Evolutionary conservation across 2,329 filamentous ascomycete genomes (phyloP).

Genomic region (Tolypocladium inflatum): DNA sequence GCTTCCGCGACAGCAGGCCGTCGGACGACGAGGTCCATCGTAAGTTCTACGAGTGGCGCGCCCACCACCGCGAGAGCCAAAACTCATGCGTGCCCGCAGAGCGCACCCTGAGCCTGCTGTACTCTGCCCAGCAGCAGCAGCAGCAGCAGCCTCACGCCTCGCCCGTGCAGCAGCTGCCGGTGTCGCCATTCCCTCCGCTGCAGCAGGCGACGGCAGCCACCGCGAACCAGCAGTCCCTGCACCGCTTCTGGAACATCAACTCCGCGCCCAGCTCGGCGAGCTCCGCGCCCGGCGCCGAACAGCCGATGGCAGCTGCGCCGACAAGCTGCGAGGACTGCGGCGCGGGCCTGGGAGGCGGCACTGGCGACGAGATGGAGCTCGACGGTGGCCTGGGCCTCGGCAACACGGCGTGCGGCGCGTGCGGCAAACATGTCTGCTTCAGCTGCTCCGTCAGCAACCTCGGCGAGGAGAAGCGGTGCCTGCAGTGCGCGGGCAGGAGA

Average conservation of each 20-base stretch:
- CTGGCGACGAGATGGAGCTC: constrained; percentile 28
- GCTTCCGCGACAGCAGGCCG: constrained; percentile 48
- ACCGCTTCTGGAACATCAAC: constrained; percentile 52
- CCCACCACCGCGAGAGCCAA: constrained; percentile 6
- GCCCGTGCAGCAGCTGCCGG: neutral
- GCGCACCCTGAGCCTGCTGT: constrained; percentile 48
- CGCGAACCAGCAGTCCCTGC: constrained; percentile 30
- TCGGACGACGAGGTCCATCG: constrained; percentile 45
- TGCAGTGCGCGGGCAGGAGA: constrained; percentile 38
- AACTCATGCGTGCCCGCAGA: constrained; percentile 25
- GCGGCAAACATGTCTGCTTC: constrained; percentile 47
- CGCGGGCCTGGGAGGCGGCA: constrained; percentile 11
- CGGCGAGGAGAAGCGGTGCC: constrained; percentile 41
- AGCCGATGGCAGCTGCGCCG: constrained; percentile 9
- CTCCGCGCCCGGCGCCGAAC: constrained; percentile 11
- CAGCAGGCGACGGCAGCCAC: constrained; percentile 1
- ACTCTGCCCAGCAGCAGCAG: constrained; percentile 43
- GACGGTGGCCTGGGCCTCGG: constrained; percentile 17
- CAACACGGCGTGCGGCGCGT: constrained; percentile 34
- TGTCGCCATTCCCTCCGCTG: neutral
- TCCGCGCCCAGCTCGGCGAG: constrained; percentile 20
- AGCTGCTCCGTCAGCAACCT: constrained; percentile 51
- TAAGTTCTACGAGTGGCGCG: constrained; percentile 26
- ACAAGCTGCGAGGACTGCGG: constrained; percentile 47
- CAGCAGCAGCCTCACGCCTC: constrained; percentile 5